These are phyloP conservation scores for Plasmodium coatneyi DNA, from an alignment of 169 alveolate genomes.

Conservation along the genomic window DNA sequence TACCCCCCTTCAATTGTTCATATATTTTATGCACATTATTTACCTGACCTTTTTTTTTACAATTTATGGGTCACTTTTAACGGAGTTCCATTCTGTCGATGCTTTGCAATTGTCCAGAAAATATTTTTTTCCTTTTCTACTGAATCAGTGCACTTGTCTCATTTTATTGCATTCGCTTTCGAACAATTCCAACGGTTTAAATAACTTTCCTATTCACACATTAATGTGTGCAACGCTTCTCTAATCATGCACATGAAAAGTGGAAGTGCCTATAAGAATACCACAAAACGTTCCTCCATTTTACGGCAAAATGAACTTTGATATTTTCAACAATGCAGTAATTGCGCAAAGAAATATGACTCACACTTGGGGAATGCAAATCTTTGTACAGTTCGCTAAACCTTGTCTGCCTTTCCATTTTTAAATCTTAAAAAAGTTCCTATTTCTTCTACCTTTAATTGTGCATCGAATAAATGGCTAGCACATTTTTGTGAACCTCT, in stretches of 20 bases:
- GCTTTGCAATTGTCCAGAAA: not conserved
- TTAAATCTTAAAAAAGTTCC: not conserved
- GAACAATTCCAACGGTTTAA: not conserved
- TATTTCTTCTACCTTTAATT: not conserved
- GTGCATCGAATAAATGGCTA: not conserved
- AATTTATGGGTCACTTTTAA: not conserved
- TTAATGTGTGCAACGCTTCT: not conserved
- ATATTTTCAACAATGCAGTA: not conserved
- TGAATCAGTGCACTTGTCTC: not conserved
- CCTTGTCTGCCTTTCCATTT: not conserved
- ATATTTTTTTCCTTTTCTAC: not conserved
- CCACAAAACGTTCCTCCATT: not conserved
- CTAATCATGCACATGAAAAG: not conserved
- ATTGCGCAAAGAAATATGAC: not conserved
- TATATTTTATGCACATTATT: not conserved
- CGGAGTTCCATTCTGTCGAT: not conserved
- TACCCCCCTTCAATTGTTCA: not conserved
- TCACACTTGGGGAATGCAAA: not conserved
- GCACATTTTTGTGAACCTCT: not conserved
- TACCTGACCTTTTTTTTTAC: not conserved
- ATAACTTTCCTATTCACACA: not conserved
- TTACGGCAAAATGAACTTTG: not conserved
- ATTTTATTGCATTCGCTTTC: not conserved
- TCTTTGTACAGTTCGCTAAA: not conserved
- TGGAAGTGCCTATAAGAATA: not conserved